Percentiles rank a stretch among this genome's conserved stretches.
phyloP scores from a whole-genome alignment of 2,329 filamentous ascomycete genomes.

The Hyphodiscus sp. region DNA sequence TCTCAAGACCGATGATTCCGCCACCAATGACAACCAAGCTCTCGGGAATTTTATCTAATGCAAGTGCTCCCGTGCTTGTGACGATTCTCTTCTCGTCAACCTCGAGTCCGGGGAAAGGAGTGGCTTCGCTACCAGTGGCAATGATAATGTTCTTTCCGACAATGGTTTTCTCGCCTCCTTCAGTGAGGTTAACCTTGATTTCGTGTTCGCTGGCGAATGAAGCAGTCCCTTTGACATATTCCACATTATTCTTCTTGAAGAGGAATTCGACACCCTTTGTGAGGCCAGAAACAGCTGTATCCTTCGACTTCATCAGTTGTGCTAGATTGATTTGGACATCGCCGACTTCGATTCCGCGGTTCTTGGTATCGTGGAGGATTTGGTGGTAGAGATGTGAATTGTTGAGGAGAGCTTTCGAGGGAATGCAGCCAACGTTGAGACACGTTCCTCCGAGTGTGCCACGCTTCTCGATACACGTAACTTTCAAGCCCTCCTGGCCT shows the following conservation, averaged over 20 bases:
- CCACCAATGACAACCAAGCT: slow-evolving; percentile 96
- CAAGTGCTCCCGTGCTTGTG: slow-evolving; percentile 90
- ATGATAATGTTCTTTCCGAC: slow-evolving; percentile 97
- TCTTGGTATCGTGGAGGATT: slow-evolving; percentile 93
- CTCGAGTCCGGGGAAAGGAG: slow-evolving; percentile 90
- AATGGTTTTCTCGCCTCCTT: slow-evolving; percentile 84
- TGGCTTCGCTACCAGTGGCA: slow-evolving; percentile 90
- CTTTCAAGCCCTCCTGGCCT: slow-evolving; percentile 94
- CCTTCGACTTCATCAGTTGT: slow-evolving; percentile 99
- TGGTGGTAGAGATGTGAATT: slow-evolving; percentile 98
- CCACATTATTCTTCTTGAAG: slow-evolving; percentile 98
- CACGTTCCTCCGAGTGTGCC: slow-evolving; percentile 92
- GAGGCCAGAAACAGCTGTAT: slow-evolving; percentile 77
- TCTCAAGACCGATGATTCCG: slow-evolving; percentile 97
- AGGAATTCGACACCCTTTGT: slow-evolving; percentile 98
- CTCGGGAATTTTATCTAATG: slow-evolving; percentile 85
- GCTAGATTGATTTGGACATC: slow-evolving; percentile 93
- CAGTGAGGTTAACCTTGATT: slow-evolving; percentile 80
- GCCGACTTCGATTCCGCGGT: slow-evolving; percentile 93
- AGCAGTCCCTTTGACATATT: slow-evolving; percentile 92
- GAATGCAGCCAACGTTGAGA: slow-evolving; percentile 98
- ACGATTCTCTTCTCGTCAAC: slow-evolving; percentile 98
- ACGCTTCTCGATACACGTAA: slow-evolving; percentile 97
- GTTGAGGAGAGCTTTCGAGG: slow-evolving; percentile 98
- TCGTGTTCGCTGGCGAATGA: slow-evolving; percentile 86